These are phyloP conservation scores for Chlorella vulgaris DNA, from an alignment of 139 green algal species.

Conservation along the genomic window DNA sequence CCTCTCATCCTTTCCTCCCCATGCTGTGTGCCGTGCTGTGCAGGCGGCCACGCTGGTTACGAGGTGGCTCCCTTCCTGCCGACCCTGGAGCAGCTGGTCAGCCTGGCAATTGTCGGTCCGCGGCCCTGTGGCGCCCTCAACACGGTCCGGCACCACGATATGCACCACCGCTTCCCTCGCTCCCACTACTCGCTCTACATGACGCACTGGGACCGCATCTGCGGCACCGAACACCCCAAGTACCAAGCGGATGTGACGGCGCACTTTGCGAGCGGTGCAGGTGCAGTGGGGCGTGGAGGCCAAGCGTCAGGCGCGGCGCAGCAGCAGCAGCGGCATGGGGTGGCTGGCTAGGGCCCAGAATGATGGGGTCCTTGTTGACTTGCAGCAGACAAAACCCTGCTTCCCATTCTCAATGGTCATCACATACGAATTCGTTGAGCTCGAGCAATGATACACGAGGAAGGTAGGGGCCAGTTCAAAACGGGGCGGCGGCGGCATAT, in stretches of 20 bases:
- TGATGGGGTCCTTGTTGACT: too few relatives aligned
- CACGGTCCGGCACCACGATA: conserved; percentile 86
- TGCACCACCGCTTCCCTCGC: conserved; percentile 84
- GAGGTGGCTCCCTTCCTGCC: conserved; percentile 88
- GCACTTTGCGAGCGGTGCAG: conserved; percentile 16
- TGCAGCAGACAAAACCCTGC: too few relatives aligned
- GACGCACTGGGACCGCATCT: conserved; percentile 87
- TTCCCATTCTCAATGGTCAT: too few relatives aligned
- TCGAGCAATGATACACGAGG: too few relatives aligned
- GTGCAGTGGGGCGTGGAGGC: neutral
- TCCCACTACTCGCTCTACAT: conserved; percentile 91
- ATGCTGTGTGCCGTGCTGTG: too few relatives aligned
- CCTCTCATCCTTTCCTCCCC: too few relatives aligned
- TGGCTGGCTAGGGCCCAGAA: too few relatives aligned
- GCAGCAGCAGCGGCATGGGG: neutral
- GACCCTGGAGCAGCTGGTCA: conserved; percentile 53
- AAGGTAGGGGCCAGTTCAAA: too few relatives aligned
- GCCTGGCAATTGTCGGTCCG: neutral
- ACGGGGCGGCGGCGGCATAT: too few relatives aligned
- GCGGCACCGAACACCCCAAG: conserved; percentile 69
- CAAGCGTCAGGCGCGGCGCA: neutral
- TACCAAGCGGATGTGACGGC: conserved; percentile 54
- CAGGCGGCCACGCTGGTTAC: conserved; percentile 87
- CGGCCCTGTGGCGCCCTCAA: conserved; percentile 62
- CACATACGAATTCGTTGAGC: too few relatives aligned